These are phyloP conservation scores for Suhomyces canberraensis DNA, from an alignment of 805 yeast genomes.

Conservation along the genomic window DNA sequence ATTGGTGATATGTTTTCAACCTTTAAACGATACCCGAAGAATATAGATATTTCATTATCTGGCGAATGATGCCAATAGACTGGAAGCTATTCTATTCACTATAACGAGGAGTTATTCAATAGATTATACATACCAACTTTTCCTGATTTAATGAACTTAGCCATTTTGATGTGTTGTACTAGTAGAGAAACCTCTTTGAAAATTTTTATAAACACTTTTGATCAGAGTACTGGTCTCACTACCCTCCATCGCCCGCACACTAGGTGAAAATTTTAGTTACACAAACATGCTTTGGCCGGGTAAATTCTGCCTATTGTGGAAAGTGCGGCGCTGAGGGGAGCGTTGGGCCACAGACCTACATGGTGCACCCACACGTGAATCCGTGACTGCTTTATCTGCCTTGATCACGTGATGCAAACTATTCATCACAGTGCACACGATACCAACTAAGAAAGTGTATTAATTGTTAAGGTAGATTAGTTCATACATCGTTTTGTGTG, in stretches of 20 bases:
- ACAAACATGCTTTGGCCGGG: conserved; percentile 8
- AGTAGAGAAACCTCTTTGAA: conserved; percentile 20
- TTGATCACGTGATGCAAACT: conserved; percentile 2
- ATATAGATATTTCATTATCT: too few relatives aligned
- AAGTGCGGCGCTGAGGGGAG: conserved; percentile 3
- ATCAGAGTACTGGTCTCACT: conserved; percentile 2
- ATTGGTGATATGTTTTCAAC: too few relatives aligned
- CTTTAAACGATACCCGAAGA: too few relatives aligned
- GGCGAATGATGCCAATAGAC: too few relatives aligned
- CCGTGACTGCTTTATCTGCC: conserved; percentile 14
- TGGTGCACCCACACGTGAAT: conserved; percentile 1
- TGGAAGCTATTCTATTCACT: too few relatives aligned
- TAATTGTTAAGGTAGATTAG: too few relatives aligned
- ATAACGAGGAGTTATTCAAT: too few relatives aligned
- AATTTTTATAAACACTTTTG: conserved; percentile 14
- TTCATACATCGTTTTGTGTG: too few relatives aligned
- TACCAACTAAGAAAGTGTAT: too few relatives aligned
- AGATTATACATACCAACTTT: conserved; percentile 83
- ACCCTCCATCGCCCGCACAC: conserved; percentile 8
- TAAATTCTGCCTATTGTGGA: not conserved
- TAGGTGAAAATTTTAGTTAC: conserved; percentile 12
- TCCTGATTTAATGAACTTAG: conserved; percentile 99
- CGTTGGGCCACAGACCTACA: conserved; percentile 1
- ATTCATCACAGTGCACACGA: too few relatives aligned
- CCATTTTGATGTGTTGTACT: conserved; percentile 57